Base-by-base conservation (phyloP, 495 filamentous ascomycete species). In the Aspergillus indologenus region DNA sequence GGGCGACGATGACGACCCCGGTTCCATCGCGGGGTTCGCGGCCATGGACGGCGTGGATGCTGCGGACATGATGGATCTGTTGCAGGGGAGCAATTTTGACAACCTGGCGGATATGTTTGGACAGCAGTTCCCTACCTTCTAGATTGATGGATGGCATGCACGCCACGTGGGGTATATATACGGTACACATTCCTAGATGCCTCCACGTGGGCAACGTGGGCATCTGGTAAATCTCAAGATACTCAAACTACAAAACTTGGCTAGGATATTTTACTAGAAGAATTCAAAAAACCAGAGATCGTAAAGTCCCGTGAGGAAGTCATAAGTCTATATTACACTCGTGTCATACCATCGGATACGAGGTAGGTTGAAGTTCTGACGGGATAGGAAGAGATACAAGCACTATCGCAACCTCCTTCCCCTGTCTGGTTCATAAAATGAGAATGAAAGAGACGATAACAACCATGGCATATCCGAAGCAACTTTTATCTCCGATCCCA, bases 271-370 rank as follows among this genome's bases (percentile, higher is more conserved):
- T n/a, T n/a, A n/a, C n/a, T n/a, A n/a, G n/a, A n/a, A n/a, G 26
- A 22, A 29, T 49, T 31, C 40, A 49, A 15, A 11, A 62, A 14
- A 57, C 21, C 31, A 51, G 21, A 60, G 34, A 40, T 40, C 53
- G 49, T 26, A 17, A 21, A 54, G n/a, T 63, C 66, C 63, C 67
- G 65, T 62, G 68, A 71, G 68, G 65, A 76, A 69, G 59, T 59
- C 62, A 68, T 69, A 72, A 67, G 65, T 74, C 71, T 76, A 76
- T 73, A 66, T 73, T 71, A 73, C 69, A 73, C 61, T 70, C 66
- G 59, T 62, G 56, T 57, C 49, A 67, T 57, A 58, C 43, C 47
- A 59, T 59, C 60, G 48, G 58, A 60, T 46, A 65, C 53, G 60
- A 64, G 61, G 49, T 57, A 62, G 61, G 60, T 60, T 61, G 60